Evolutionary conservation across 2,329 filamentous ascomycete genomes (phyloP).

Genomic region (Pezicula rhizophila): DNA sequence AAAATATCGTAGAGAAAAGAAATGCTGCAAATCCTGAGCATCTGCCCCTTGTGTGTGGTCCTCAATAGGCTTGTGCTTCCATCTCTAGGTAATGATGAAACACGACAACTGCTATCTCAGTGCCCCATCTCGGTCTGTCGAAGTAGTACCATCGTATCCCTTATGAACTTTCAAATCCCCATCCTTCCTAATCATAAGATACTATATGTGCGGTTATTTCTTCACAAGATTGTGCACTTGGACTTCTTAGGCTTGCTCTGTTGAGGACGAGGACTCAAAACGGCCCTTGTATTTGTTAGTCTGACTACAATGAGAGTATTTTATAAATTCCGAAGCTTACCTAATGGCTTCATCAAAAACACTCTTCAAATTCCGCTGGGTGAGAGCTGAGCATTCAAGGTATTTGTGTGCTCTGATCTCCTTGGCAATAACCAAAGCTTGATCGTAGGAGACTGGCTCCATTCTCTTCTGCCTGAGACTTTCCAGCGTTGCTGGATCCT

Average conservation of each 20-base stretch:
- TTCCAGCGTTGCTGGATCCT: constrained; percentile 77
- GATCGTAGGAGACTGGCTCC: constrained; percentile 94
- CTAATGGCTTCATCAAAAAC: constrained; percentile 98
- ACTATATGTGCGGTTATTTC: not conserved
- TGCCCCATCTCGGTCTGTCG: not conserved
- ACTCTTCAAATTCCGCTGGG: constrained; percentile 94
- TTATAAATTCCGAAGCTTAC: constrained; percentile 45
- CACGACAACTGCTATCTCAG: constrained; percentile 7
- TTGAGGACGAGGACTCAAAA: constrained; percentile 61
- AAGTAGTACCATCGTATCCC: not conserved
- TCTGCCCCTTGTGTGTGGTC: constrained; percentile 1
- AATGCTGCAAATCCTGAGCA: constrained; percentile 1
- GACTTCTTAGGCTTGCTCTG: constrained; percentile 53
- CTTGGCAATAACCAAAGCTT: constrained; percentile 81
- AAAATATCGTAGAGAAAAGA: constrained; percentile 7
- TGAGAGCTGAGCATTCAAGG: constrained; percentile 93
- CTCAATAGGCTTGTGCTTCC: constrained; percentile 10
- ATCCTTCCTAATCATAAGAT: too few relatives aligned
- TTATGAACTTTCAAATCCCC: not conserved
- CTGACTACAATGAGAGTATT: not conserved
- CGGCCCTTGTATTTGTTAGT: constrained; percentile 46
- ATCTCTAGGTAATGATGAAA: constrained; percentile 13
- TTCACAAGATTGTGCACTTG: constrained; percentile 64
- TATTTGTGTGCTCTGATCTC: constrained; percentile 97
- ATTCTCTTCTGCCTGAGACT: constrained; percentile 85